Evolutionary conservation across 2,329 filamentous ascomycete genomes (phyloP).

Genomic region (Penicillium sp.): DNA sequence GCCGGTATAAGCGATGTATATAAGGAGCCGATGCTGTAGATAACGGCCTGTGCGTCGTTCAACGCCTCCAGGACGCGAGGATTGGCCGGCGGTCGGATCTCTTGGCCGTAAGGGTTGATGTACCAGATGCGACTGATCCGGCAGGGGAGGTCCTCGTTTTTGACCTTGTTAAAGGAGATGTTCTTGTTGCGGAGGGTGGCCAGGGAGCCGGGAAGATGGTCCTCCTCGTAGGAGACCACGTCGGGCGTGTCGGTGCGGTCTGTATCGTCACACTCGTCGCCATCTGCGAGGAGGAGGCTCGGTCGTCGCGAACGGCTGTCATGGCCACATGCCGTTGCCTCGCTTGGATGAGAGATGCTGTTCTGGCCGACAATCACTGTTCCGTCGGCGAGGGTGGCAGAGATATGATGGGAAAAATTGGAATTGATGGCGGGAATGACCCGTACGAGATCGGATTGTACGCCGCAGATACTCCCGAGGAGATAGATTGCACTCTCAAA

Average conservation of each 20-base stretch:
- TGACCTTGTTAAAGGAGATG: slow-evolving; percentile 74
- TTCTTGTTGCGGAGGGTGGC: slow-evolving; percentile 76
- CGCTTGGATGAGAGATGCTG: slow-evolving; percentile 80
- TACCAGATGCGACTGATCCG: slow-evolving; percentile 87
- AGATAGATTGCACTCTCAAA: slow-evolving; percentile 93
- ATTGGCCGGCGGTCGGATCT: slow-evolving; percentile 82
- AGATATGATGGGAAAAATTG: slow-evolving; percentile 94
- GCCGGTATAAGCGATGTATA: slow-evolving; percentile 88
- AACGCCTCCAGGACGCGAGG: slow-evolving; percentile 72
- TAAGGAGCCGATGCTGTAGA: slow-evolving; percentile 91
- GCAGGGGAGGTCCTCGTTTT: slow-evolving; percentile 74
- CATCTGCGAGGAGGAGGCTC: slow-evolving; percentile 38
- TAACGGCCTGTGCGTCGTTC: slow-evolving; percentile 61
- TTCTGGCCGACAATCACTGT: slow-evolving; percentile 85
- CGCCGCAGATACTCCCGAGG: slow-evolving; percentile 79
- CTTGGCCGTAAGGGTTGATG: slow-evolving; percentile 97
- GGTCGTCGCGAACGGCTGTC: slow-evolving; percentile 30
- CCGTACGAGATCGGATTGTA: slow-evolving; percentile 66
- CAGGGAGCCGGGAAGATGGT: slow-evolving; percentile 61
- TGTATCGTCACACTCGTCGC: slow-evolving; percentile 32
- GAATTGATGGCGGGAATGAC: slow-evolving; percentile 90
- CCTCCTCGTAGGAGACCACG: slow-evolving; percentile 43
- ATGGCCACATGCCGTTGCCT: slow-evolving; percentile 53
- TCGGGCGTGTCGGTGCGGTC: slow-evolving; percentile 32
- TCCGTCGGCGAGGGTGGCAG: slow-evolving; percentile 73